These are phyloP conservation scores for Pascua guehoae DNA, from an alignment of 1,284 basidiomycete species.

Conservation along the genomic window DNA sequence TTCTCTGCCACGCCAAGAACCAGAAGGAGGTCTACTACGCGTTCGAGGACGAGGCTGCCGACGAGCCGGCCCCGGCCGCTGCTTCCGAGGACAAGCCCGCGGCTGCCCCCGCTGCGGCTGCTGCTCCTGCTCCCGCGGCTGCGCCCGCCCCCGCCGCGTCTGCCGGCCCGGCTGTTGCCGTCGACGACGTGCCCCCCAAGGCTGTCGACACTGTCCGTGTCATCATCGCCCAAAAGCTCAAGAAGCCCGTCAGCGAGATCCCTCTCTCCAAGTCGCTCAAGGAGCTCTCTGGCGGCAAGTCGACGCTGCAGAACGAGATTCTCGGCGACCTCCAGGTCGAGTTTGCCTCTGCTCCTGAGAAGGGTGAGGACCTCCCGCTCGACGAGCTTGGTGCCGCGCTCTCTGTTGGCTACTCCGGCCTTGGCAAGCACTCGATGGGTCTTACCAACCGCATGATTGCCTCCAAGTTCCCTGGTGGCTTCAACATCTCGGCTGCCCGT, in stretches of 20 bases:
- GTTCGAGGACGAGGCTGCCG: slow-evolving; percentile 77
- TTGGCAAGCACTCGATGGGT: slow-evolving; percentile 93
- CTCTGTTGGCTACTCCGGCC: slow-evolving; percentile 69
- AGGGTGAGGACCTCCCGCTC: slow-evolving; percentile 92
- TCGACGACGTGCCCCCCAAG: slow-evolving; percentile 82
- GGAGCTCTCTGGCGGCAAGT: slow-evolving; percentile 97
- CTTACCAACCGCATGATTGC: slow-evolving; percentile 88
- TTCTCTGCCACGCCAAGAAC: slow-evolving; percentile 93
- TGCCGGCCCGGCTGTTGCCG: slow-evolving; percentile 65
- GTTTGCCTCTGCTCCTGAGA: slow-evolving; percentile 88
- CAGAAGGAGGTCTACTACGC: slow-evolving; percentile 96
- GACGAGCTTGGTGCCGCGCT: slow-evolving; percentile 90
- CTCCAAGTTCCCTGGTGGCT: slow-evolving; percentile 97
- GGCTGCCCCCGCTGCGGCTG: slow-evolving; percentile 52
- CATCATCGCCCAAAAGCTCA: slow-evolving; percentile 95
- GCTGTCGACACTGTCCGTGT: slow-evolving; percentile 82
- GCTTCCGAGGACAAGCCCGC: slow-evolving; percentile 47
- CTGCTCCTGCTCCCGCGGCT: slow-evolving; percentile 53
- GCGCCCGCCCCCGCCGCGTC: slow-evolving; percentile 54
- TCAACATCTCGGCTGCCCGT: slow-evolving; percentile 93
- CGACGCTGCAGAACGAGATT: slow-evolving; percentile 95
- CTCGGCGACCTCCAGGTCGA: slow-evolving; percentile 88
- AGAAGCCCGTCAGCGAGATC: slow-evolving; percentile 87
- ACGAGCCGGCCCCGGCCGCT: slow-evolving; percentile 53
- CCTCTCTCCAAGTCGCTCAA: slow-evolving; percentile 95